Evolutionary conservation across 1,139 yeast species (phyloP).

Genomic region (Trichomonascaceae sp.): DNA sequence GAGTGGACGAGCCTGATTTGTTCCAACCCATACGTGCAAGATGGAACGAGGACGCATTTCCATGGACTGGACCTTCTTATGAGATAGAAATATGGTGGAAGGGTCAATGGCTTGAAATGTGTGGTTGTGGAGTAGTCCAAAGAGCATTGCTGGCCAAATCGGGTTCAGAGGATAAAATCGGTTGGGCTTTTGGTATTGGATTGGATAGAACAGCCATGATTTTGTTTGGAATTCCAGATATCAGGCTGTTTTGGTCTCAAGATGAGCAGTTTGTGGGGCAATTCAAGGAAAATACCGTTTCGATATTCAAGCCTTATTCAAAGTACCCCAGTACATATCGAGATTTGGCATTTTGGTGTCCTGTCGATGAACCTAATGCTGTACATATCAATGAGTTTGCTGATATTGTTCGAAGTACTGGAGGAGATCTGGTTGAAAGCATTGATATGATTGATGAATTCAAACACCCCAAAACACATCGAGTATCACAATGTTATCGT

Average conservation of each 20-base stretch:
- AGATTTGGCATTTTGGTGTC: constrained; percentile 91
- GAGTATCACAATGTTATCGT: constrained; percentile 77
- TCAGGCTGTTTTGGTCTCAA: constrained; percentile 83
- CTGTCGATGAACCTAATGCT: constrained; percentile 33
- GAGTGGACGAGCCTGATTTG: constrained; percentile 55
- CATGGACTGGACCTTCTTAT: constrained; percentile 99
- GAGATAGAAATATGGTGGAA: constrained; percentile 99
- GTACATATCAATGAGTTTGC: constrained; percentile 86
- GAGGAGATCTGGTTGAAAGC: constrained; percentile 85
- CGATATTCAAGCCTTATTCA: constrained; percentile 80
- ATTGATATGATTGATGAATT: constrained; percentile 79
- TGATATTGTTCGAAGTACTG: constrained; percentile 79
- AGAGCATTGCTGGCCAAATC: constrained; percentile 72
- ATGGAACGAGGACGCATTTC: constrained; percentile 95
- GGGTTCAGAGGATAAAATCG: constrained; percentile 57
- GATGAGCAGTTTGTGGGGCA: constrained; percentile 76
- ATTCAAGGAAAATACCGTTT: constrained; percentile 57
- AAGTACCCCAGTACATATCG: constrained; percentile 82
- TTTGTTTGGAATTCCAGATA: constrained; percentile 90
- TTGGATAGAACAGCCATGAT: constrained; percentile 94
- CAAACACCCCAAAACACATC: constrained; percentile 74
- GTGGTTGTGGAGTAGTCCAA: constrained; percentile 91
- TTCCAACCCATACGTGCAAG: constrained; percentile 77
- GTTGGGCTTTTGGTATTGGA: constrained; percentile 99
- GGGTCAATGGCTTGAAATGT: constrained; percentile 95